A percentile compares a stretch with the other conserved stretches of the same genome.
Conservation (phyloP, 2,329 filamentous ascomycete species). For the Hortaea werneckii region DNA sequence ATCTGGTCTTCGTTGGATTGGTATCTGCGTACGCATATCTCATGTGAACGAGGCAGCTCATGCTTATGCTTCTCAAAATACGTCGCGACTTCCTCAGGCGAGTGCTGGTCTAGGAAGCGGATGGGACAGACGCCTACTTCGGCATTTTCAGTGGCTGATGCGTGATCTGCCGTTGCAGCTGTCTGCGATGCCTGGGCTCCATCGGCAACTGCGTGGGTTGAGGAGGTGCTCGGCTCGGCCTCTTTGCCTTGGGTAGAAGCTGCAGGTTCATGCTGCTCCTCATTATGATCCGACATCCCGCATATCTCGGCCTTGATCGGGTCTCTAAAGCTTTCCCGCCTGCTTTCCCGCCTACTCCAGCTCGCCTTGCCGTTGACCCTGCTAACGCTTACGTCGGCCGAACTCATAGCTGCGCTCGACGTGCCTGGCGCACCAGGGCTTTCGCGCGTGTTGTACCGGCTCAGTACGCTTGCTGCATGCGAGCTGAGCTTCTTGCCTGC, state of each 20-base stretch:
- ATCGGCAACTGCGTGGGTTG: too few species aligned
- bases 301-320: conserved; percentile 29
- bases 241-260: neutral
- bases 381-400: conserved; percentile 9
- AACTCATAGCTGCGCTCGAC: conserved; percentile 17
- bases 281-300: conserved; percentile 21
- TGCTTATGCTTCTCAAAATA: conserved; percentile 96
- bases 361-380: conserved; percentile 34
- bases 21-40: conserved; percentile 82
- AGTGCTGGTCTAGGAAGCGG: conserved; percentile 82
- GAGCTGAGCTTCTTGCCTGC: conserved; percentile 30
- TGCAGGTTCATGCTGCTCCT: neutral
- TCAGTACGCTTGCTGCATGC: conserved; percentile 31
- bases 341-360: conserved; percentile 23
- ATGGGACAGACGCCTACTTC: conserved; percentile 70
- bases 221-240: neutral
- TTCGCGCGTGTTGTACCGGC: conserved; percentile 23
- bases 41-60: conserved; percentile 84
- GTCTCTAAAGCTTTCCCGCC: conserved; percentile 22
- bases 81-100: conserved; percentile 81
- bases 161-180: neutral
- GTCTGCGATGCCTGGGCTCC: too few species aligned
- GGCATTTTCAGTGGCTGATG: conserved; percentile 11
- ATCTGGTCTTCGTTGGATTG: conserved; percentile 79
- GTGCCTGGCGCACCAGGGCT: conserved; percentile 1